Evolutionary conservation across 352 stramenopile genomes (phyloP), one percentile per base, ranked within the genome.

Genomic region (Pythium guiyangense): DNA sequence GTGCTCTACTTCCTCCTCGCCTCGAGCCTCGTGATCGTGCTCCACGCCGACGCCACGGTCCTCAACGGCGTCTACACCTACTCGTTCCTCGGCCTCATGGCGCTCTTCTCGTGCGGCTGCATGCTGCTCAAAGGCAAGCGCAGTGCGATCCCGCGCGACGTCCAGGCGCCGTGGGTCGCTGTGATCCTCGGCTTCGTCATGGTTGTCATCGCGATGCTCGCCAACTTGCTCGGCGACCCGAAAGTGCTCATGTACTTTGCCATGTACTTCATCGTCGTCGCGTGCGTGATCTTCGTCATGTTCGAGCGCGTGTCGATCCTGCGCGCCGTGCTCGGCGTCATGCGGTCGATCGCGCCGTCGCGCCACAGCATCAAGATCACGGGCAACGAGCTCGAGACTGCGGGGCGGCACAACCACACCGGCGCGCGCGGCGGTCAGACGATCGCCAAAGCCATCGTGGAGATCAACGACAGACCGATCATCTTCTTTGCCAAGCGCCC

Each of bases 41-140:
- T 94, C 17, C 70, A 92, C 45, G 84, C 78, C 22, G 22, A 25
- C 72, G 96, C 47, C 79, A 88, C 8, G 77, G 62, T 4, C 80
- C 74, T 10, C 66, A 96, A 0, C 73, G 84, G 85, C 17, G 86
- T 96, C 8, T 97, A 93, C 60, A 90, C 78, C 39, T 92, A 88
- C 54, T 75, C 86, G 15, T 97, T 96, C 52, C 60, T 96, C 2
- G 75, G 71, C 0, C 62, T 95, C 2, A 92, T 97, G 77, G 67
- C 65, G 6, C 77, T 96, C 54, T 97, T 96, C 62, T 73, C 84
- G 22, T 68, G 69, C 39, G 84, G 82, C 17, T 91, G 82, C 50
- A 89, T 96, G 57, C 42, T 93, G 25, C 81, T 96, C 29, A 96
- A 96, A 64, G 64, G 77, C 49, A 96, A 96, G 66, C 73, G 88